These are phyloP conservation scores for Vickermania ingenoplastis DNA, from an alignment of 208 protist genomes.

Conservation along the genomic window DNA sequence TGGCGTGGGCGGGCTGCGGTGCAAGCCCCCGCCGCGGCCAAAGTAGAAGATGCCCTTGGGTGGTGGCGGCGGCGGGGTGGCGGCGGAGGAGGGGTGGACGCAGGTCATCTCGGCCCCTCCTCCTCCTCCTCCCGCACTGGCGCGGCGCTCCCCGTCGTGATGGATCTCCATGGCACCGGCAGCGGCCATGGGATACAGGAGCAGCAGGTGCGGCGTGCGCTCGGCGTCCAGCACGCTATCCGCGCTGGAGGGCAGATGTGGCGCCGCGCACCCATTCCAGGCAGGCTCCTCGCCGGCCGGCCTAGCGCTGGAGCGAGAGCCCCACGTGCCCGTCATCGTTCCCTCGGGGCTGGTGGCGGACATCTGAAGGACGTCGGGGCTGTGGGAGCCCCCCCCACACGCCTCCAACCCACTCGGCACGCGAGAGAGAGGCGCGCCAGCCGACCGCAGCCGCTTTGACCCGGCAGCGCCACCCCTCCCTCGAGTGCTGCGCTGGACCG, in stretches of 20 bases:
- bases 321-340: not conserved
- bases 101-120: too few relatives aligned
- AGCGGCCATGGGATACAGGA: not conserved
- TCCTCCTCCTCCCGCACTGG: too few relatives aligned
- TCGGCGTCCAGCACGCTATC: too few relatives aligned
- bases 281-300: not conserved
- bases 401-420: not conserved
- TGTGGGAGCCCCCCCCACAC: too few relatives aligned
- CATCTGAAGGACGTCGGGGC: not conserved
- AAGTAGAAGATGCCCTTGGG: not conserved
- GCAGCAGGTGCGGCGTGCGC: not conserved
- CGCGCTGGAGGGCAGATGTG: not conserved
- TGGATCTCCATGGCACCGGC: not conserved
- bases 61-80: not conserved
- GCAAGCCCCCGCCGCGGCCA: not conserved
- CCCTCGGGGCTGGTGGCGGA: not conserved
- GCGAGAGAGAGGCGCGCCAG: not conserved
- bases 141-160: not conserved
- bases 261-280: not conserved
- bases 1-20: not conserved
- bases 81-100: too few relatives aligned
- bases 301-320: not conserved
- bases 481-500: not conserved
- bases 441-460: not conserved
- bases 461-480: too few relatives aligned